Evolutionary conservation across 1,139 yeast genomes (phyloP).

Genomic region (Taphrina communis): DNA sequence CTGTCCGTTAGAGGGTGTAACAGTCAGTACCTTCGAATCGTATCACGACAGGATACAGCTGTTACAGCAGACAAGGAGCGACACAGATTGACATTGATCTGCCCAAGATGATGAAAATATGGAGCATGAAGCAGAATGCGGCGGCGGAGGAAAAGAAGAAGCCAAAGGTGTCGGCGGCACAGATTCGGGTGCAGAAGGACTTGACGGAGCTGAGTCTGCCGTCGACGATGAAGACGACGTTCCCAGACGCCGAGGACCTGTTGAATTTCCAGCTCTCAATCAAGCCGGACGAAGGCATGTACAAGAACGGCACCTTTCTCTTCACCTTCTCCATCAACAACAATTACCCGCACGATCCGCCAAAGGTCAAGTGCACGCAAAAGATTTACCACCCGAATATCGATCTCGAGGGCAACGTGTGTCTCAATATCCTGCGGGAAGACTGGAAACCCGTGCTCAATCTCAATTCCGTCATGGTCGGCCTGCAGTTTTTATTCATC

Average conservation of each 20-base stretch:
- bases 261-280: constrained; percentile 68
- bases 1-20: no score
- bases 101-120: constrained; percentile 40
- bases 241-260: constrained; percentile 63
- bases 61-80: no score
- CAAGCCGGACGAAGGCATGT: constrained; percentile 75
- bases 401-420: constrained; percentile 86
- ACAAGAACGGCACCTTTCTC: constrained; percentile 68
- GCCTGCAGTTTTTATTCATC: constrained; percentile 79
- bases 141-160: constrained; percentile 49
- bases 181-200: constrained; percentile 60
- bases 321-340: constrained; percentile 70
- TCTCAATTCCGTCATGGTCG: constrained; percentile 79
- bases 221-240: constrained; percentile 62
- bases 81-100: background rate
- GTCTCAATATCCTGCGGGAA: constrained; percentile 86
- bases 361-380: constrained; percentile 58
- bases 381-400: constrained; percentile 91
- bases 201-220: constrained; percentile 74
- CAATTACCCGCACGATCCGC: constrained; percentile 91
- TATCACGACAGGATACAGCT: no score
- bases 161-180: constrained; percentile 59
- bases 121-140: constrained; percentile 42
- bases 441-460: constrained; percentile 97
- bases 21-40: no score